Percentiles rank a stretch among this genome's conserved stretches.
phyloP scores from a whole-genome alignment of 495 filamentous ascomycete species.

The Terfezia claveryi region DNA sequence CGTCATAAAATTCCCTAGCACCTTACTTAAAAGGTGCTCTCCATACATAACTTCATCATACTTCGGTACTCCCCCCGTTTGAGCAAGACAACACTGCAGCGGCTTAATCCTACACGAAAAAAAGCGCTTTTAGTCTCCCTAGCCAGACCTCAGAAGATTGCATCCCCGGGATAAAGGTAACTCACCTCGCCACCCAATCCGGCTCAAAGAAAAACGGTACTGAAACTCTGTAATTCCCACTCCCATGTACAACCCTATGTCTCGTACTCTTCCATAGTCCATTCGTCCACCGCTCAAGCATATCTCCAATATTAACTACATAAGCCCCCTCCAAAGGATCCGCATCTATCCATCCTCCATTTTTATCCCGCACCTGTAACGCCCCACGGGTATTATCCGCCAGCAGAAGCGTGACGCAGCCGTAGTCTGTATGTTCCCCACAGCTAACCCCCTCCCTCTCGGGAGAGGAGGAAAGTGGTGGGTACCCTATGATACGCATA shows the following conservation, averaged over 20 bases:
- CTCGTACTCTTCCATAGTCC: slow-evolving; percentile 37
- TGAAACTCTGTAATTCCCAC: slow-evolving; percentile 28
- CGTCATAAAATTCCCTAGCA: slow-evolving; percentile 12
- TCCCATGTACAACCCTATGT: slow-evolving; percentile 32
- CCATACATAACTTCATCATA: slow-evolving; percentile 9
- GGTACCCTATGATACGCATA: slow-evolving; percentile 15
- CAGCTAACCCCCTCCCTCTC: slow-evolving; percentile 23
- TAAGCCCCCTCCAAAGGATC: slow-evolving; percentile 34
- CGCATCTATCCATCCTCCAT: slow-evolving; percentile 33
- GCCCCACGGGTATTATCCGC: slow-evolving; percentile 34
- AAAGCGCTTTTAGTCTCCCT: no score
- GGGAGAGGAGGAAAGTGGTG: slow-evolving; percentile 4
- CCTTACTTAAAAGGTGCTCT: slow-evolving; percentile 9
- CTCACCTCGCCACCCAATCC: slow-evolving; percentile 9
- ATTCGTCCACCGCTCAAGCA: slow-evolving; percentile 40
- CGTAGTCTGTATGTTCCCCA: slow-evolving; percentile 36
- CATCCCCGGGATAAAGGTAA: background rate
- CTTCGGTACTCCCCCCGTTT: slow-evolving; percentile 7
- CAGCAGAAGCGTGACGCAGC: slow-evolving; percentile 32
- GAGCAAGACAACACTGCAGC: slow-evolving; percentile 10
- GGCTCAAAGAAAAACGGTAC: slow-evolving; percentile 37
- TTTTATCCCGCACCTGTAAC: slow-evolving; percentile 30
- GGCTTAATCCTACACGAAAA: slow-evolving; percentile 1
- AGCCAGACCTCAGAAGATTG: background rate
- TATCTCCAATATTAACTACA: slow-evolving; percentile 47